Percentiles rank a stretch among this genome's conserved stretches.
Conservation (phyloP, 495 filamentous ascomycete genomes). For the Neurospora sp. region DNA sequence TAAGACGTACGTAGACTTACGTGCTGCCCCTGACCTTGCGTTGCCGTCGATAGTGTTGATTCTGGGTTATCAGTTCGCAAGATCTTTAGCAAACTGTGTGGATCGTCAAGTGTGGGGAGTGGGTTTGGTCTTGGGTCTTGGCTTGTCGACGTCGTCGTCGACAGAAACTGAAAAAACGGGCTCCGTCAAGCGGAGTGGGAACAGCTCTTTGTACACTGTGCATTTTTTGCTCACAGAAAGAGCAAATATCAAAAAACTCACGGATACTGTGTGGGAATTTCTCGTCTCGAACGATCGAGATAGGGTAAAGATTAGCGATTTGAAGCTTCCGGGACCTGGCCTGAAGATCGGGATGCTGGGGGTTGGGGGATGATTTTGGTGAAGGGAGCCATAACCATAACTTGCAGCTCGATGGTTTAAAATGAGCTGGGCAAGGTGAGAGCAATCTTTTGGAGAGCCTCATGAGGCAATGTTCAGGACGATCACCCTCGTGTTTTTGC, state of each 20-base stretch:
- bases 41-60: not conserved
- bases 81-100: not conserved
- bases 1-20: not conserved
- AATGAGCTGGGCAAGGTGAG: not conserved
- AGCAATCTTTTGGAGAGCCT: not conserved
- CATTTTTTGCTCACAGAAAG: not conserved
- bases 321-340: not conserved
- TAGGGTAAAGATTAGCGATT: not conserved
- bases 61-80: not conserved
- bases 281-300: not conserved
- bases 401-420: not conserved
- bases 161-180: not conserved
- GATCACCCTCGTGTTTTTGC: not conserved
- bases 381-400: not conserved
- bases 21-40: not conserved
- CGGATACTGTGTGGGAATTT: not conserved
- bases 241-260: not conserved
- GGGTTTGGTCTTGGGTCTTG: not conserved
- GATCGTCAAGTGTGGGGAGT: not conserved
- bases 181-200: not conserved
- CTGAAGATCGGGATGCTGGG: not conserved
- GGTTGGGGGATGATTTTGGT: not conserved
- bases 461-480: not conserved
- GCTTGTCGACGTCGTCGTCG: not conserved
- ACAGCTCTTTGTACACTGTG: not conserved